Evolutionary conservation across 129 eudicot genomes (phyloP), one percentile per base, ranked within the genome.

Genomic region (Flaveria linearis): DNA sequence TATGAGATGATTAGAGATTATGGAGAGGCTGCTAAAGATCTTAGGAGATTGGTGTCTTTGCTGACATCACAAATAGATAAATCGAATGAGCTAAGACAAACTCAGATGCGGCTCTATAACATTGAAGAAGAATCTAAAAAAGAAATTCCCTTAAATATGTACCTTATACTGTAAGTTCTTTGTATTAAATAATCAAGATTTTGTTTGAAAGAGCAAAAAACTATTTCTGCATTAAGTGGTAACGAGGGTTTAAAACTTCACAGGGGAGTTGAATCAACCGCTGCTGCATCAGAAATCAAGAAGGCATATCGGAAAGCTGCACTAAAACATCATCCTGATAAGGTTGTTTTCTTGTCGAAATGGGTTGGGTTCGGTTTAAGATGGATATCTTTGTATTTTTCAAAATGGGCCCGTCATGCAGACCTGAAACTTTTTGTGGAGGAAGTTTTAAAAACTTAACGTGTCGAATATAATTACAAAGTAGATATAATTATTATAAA

Each of bases 271-370:
- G 93, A 91, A 57, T 77, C 89, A 52, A 85, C 91, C 68, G 96
- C 87, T 69, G 78, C 88, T 50, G 91, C 97, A 57, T 83, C 92
- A 52, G 97, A 91, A 47, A 76, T 94, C 63, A 94, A 89, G 79
- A 94, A 94, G 86, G 99, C 99, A n/a, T 94, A 94, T 84, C 86
- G 97, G 63, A 94, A 86, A 91, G 97, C 99, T 74, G 99, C 99
- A 66, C 90, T 91, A n/a, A 89, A 80, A 47, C 95, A 94, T 82
- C 99, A 94, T 70, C 99, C 99, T 13, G 99, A 94, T 83, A 94
- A 94, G 99, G 99, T 94, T 78, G 68, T 67, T 13, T 17, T 76
- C 17, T 30, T 68, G 50, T 12, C 46, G 13, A 41, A 68, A 62
- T 6, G 52, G 67, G 53, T 39, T 72, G 52, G 49, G 64, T 52